phyloP scores from a whole-genome alignment of 805 yeast species.

The Cyberlindnera euphorbiiphila region DNA sequence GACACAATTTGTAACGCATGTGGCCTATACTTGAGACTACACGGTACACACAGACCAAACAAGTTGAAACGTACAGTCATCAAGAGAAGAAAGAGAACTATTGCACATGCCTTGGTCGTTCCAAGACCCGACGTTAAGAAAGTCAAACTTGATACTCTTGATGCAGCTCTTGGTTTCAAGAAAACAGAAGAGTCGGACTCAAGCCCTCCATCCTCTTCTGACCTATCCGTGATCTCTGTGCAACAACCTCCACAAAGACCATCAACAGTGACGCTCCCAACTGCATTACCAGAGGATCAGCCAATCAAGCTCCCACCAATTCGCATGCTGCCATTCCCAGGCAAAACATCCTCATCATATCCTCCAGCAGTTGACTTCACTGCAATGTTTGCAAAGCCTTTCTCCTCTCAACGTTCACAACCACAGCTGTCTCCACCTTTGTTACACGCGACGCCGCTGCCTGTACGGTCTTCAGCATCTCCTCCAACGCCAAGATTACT shows the following conservation, averaged over 20 bases:
- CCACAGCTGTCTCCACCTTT: constrained; percentile 3
- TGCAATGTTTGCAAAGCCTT: constrained; percentile 30
- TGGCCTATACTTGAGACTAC: constrained; percentile 72
- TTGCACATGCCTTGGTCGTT: background rate
- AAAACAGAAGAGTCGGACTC: too few species aligned
- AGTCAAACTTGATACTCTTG: constrained; percentile 6
- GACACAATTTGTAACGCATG: constrained; percentile 88
- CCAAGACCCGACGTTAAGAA: constrained; percentile 3
- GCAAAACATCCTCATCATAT: constrained; percentile 8
- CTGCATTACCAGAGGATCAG: too few species aligned
- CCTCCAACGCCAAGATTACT: background rate
- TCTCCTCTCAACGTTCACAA: constrained; percentile 3
- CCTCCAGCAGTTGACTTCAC: constrained; percentile 41
- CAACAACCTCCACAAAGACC: too few species aligned
- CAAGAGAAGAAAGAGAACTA: constrained; percentile 64
- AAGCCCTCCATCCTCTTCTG: too few species aligned
- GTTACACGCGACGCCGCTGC: constrained; percentile 4
- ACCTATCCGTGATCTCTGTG: too few species aligned
- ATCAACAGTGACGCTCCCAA: too few species aligned
- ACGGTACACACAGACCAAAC: constrained; percentile 74
- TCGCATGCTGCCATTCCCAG: constrained; percentile 21
- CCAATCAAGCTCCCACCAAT: constrained; percentile 25
- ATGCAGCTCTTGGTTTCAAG: too few species aligned
- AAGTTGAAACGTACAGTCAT: constrained; percentile 70
- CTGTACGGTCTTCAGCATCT: background rate